Base-by-base conservation (phyloP, 1,284 basidiomycete species). In the Prillingera fragicola region DNA sequence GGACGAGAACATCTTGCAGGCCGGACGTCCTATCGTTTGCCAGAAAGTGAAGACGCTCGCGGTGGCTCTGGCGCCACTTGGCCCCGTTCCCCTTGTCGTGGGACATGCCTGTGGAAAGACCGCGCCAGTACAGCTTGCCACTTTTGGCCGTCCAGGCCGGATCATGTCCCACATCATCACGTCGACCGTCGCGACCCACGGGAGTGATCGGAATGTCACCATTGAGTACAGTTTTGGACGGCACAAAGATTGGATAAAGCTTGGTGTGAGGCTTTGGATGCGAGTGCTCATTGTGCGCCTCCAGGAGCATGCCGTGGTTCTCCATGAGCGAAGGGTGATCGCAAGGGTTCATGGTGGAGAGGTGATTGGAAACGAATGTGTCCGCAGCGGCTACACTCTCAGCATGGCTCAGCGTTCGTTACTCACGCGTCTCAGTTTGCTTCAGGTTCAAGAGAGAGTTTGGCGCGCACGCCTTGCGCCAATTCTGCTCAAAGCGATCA, bases 51-150 rank as follows among this genome's bases (percentile, higher is more conserved):
- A 73, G 57, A 12, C 71, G 59, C 45, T 70, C 68, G 33, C 69
- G 58, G 36, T 73, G 71, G 10, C 60, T 65, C 40, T 71, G 55
- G 5, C 62, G 59, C 69, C 69, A 73, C 40, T 57, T 56, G 4
- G 56, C 46, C 1, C 69, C 65, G 1, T 54, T 45, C 22, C 60
- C 55, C 45, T 69, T 68, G 56, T 67, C 63, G 52, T 68, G 64
- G 32, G 67, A 55, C 35, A 69, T 52, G 25, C 66, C 67, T 1
- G 69, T 71, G 0, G 71, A 59, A 1, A 65, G 55, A 33, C 71
- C 71, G 21, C 71, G 65, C 71, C 71, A 73, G 48, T 73, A 73
- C 18, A 72, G 45, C 51, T 71, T 71, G 34, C 59, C 60, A 17
- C 48, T 62, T 56, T 72, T 70, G 33, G 54, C 53, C 33, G 48